Percentiles rank a stretch among this genome's conserved stretches.
These are phyloP conservation scores for Sclerotinia subarctica DNA, from an alignment of 2,329 filamentous ascomycete genomes.

Conservation along the genomic window DNA sequence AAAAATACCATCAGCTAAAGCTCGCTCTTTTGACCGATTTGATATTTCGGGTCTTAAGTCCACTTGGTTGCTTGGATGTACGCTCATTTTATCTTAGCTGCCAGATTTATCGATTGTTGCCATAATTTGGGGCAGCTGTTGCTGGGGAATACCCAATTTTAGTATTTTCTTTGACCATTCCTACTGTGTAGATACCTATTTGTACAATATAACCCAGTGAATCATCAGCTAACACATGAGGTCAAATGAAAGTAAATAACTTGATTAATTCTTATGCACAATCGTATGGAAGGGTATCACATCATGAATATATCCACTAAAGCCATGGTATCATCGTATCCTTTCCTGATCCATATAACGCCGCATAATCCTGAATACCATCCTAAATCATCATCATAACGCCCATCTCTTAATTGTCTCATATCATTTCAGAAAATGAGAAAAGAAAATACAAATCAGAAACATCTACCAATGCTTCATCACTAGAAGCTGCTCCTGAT, in stretches of 20 bases:
- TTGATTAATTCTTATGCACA: background rate
- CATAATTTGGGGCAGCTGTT: background rate
- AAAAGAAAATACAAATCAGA: background rate
- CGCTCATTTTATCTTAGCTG: too few species aligned
- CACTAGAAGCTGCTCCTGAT: constrained; percentile 65
- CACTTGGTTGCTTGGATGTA: too few species aligned
- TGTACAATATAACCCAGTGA: background rate
- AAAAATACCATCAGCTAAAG: too few species aligned
- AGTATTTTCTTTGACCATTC: background rate
- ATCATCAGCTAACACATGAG: background rate
- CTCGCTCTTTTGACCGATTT: too few species aligned
- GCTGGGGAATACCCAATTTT: too few species aligned
- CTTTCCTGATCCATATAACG: background rate
- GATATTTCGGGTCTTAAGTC: too few species aligned
- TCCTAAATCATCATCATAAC: background rate
- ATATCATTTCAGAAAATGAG: background rate
- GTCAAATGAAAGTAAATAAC: background rate
- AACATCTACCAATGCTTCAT: constrained; percentile 65
- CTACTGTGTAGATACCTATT: background rate
- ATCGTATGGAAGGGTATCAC: constrained; percentile 4
- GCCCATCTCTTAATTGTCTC: background rate
- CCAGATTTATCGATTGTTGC: too few species aligned
- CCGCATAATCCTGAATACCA: background rate
- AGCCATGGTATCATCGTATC: constrained; percentile 12
- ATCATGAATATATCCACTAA: constrained; percentile 3